phyloP scores from a whole-genome alignment of 768 basidiomycete genomes.

The Chalciporus chontae region DNA sequence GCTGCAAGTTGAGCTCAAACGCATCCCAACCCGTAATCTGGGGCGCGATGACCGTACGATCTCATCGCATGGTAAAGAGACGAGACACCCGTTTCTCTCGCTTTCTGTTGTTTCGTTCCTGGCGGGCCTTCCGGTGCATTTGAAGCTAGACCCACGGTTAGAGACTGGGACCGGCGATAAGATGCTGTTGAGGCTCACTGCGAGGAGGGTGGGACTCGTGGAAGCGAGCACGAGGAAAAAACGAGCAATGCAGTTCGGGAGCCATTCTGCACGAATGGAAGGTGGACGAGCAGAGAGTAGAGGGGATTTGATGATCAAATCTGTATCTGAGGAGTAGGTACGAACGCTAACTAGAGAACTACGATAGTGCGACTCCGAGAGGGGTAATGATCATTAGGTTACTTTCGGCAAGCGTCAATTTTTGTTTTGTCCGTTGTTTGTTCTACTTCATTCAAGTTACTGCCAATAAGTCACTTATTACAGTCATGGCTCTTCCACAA shows the following conservation, averaged over 20 bases:
- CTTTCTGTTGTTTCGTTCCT: constrained; percentile 75
- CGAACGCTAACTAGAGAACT: not conserved
- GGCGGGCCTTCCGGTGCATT: constrained; percentile 72
- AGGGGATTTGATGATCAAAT: constrained; percentile 41
- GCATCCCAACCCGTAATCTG: constrained; percentile 85
- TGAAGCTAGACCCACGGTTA: constrained; percentile 76
- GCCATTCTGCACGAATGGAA: constrained; percentile 81
- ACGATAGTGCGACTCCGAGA: too few relatives aligned
- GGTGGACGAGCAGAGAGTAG: constrained; percentile 46
- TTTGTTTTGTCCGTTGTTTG: constrained; percentile 29
- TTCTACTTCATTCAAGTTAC: not conserved
- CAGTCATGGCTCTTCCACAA: constrained; percentile 50
- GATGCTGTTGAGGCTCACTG: constrained; percentile 70
- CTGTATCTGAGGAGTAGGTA: not conserved
- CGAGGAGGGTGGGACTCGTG: constrained; percentile 67
- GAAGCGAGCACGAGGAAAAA: constrained; percentile 80
- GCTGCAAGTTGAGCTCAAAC: constrained; percentile 87
- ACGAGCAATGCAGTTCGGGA: constrained; percentile 97
- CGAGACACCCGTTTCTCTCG: constrained; percentile 87
- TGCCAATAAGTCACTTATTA: not conserved
- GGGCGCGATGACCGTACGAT: constrained; percentile 94
- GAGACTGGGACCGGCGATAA: constrained; percentile 88
- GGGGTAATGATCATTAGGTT: not conserved
- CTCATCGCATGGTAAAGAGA: constrained; percentile 89
- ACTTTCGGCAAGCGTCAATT: not conserved